These are phyloP conservation scores for Pestalotiopsis sp. DNA, from an alignment of 2,329 filamentous ascomycete species.

Conservation along the genomic window DNA sequence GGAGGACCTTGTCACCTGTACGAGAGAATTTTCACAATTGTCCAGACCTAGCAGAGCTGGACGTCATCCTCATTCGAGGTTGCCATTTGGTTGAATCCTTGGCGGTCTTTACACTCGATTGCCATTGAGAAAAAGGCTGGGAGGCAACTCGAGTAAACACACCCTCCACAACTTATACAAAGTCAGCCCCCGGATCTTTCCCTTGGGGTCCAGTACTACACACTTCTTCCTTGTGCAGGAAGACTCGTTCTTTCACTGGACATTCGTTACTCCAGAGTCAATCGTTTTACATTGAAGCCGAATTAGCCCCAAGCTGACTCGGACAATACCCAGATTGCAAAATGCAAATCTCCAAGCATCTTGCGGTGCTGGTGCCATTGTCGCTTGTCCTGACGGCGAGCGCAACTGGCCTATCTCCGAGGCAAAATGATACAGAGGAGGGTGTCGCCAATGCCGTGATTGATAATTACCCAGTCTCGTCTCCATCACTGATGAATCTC, in stretches of 20 bases:
- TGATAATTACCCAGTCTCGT: not conserved
- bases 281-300: not conserved
- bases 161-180: constrained; percentile 10
- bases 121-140: not conserved
- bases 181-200: not conserved
- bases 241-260: constrained; percentile 4
- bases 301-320: not conserved
- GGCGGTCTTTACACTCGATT: not conserved
- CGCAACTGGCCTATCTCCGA: not conserved
- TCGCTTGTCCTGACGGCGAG: constrained; percentile 19
- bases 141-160: not conserved
- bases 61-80: constrained; percentile 1
- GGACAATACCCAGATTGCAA: constrained; percentile 10
- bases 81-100: not conserved
- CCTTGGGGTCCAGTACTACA: not conserved
- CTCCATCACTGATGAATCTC: not conserved
- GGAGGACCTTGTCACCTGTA: not conserved
- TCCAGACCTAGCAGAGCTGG: not conserved
- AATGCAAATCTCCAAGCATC: constrained; percentile 23
- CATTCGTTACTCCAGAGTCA: constrained; percentile 5
- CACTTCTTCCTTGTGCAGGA: not conserved
- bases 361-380: constrained; percentile 23
- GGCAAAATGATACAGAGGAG: not conserved
- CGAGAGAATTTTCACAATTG: not conserved
- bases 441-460: not conserved